phyloP scores from a whole-genome alignment of 163 green algal genomes.

The Chlorella variabilis region DNA sequence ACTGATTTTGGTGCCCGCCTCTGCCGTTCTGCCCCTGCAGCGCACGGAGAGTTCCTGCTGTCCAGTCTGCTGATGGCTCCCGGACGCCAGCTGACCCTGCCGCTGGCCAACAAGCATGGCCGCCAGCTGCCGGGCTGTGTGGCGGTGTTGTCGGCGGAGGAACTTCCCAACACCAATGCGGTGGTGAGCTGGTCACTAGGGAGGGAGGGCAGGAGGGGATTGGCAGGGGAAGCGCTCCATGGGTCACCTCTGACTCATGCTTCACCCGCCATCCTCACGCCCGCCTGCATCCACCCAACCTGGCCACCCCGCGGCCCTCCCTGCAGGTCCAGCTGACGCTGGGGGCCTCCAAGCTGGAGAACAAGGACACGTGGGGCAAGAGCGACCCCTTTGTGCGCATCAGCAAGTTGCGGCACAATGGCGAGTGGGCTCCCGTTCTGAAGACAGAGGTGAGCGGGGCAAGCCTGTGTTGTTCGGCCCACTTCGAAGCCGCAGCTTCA shows the following conservation, averaged over 20 bases:
- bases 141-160: constrained; percentile 39
- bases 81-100: constrained; percentile 5
- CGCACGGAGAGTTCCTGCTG: constrained; percentile 44
- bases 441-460: constrained; percentile 34
- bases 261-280: too few relatives aligned
- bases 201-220: too few relatives aligned
- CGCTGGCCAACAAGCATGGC: constrained; percentile 7
- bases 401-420: constrained; percentile 25
- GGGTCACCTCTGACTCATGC: too few relatives aligned
- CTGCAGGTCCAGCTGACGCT: constrained; percentile 31
- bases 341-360: constrained; percentile 38
- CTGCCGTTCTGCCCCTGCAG: too few relatives aligned
- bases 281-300: too few relatives aligned
- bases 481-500: neutral
- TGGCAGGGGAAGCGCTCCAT: too few relatives aligned
- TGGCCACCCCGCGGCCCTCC: neutral
- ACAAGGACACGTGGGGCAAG: constrained; percentile 52
- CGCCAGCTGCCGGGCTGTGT: constrained; percentile 1
- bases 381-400: constrained; percentile 57
- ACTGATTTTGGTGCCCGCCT: too few relatives aligned
- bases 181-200: constrained; percentile 19
- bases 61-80: constrained; percentile 47
- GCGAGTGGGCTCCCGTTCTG: constrained; percentile 48
- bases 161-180: constrained; percentile 44
- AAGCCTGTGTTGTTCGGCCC: neutral